Percentiles rank a stretch among this genome's conserved stretches.
Conservation (phyloP, 2,329 filamentous ascomycete genomes). For the Blumeriella jaapii region DNA sequence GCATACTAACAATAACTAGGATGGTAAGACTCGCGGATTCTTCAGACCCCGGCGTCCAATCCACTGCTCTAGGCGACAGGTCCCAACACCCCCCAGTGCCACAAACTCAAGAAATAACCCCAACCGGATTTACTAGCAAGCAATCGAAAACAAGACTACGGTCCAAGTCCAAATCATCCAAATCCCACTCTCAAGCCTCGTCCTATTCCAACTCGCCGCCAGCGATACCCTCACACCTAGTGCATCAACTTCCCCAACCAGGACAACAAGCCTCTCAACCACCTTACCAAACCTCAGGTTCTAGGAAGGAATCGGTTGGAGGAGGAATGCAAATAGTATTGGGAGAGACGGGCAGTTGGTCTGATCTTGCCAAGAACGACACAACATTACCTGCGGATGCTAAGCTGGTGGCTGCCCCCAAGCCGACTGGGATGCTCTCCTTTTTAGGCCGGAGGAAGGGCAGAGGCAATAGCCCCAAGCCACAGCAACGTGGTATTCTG, state of each 20-base stretch:
- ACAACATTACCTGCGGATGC: conserved; percentile 61
- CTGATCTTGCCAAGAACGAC: conserved; percentile 76
- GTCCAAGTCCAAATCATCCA: conserved; percentile 15
- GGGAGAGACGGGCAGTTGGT: conserved; percentile 84
- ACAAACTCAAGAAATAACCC: conserved; percentile 5
- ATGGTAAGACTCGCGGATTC: conserved; percentile 26
- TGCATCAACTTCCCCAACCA: conserved; percentile 14
- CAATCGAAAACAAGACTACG: conserved; percentile 14
- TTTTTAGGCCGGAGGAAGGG: conserved; percentile 87
- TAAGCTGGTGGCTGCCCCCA: conserved; percentile 37
- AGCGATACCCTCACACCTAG: conserved; percentile 10
- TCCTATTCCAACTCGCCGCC: conserved; percentile 23
- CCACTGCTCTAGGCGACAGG: conserved; percentile 11
- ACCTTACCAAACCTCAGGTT: conserved; percentile 23
- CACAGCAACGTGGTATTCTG: conserved; percentile 82
- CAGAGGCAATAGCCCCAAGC: conserved; percentile 82
- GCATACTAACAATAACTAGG: conserved; percentile 11
- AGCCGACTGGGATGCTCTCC: conserved; percentile 74
- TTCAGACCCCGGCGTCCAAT: conserved; percentile 21
- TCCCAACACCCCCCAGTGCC: conserved; percentile 10
- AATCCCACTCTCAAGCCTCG: conserved; percentile 20
- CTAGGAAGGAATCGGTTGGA: conserved; percentile 22
- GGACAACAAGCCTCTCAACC: conserved; percentile 15
- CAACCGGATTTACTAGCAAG: conserved; percentile 10
- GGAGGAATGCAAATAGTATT: conserved; percentile 87